A percentile compares a stretch with the other conserved stretches of the same genome.
These are phyloP conservation scores for Penicillium macrosclerotiorum DNA, from an alignment of 495 filamentous ascomycete species.

Conservation along the genomic window DNA sequence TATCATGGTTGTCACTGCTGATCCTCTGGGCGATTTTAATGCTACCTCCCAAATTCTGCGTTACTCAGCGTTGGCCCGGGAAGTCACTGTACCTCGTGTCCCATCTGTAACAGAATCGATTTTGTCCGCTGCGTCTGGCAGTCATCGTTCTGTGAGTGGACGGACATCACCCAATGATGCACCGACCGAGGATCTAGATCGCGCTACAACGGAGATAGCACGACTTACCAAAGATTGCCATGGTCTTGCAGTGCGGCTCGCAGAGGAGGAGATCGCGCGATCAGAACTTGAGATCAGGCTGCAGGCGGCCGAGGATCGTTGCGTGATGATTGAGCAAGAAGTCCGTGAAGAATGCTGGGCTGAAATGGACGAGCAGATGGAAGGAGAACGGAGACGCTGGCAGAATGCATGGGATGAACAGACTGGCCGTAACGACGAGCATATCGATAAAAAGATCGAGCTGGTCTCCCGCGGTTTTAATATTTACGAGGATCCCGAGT, in stretches of 20 bases:
- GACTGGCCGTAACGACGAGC: slow-evolving; percentile 66
- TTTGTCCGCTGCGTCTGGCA: slow-evolving; percentile 42
- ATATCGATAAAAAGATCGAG: slow-evolving; percentile 88
- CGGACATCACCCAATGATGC: slow-evolving; percentile 49
- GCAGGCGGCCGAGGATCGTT: slow-evolving; percentile 63
- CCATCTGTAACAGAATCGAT: slow-evolving; percentile 70
- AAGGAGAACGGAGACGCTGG: slow-evolving; percentile 73
- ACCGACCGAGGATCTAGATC: slow-evolving; percentile 68
- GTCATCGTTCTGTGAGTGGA: slow-evolving; percentile 38
- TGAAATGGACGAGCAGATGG: slow-evolving; percentile 79
- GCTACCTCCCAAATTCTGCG: slow-evolving; percentile 94
- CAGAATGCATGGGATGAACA: slow-evolving; percentile 70
- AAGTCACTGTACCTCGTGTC: slow-evolving; percentile 88
- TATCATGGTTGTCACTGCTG: slow-evolving; percentile 95
- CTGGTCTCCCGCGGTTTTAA: slow-evolving; percentile 71
- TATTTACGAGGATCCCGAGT: slow-evolving; percentile 49
- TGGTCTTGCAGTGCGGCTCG: slow-evolving; percentile 50
- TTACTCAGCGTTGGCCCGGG: slow-evolving; percentile 89
- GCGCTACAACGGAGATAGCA: slow-evolving; percentile 69
- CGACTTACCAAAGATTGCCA: slow-evolving; percentile 75
- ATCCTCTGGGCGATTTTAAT: slow-evolving; percentile 92
- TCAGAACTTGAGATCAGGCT: slow-evolving; percentile 53
- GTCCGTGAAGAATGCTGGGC: slow-evolving; percentile 85
- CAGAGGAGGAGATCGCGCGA: slow-evolving; percentile 60
- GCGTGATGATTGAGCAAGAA: slow-evolving; percentile 72